These are phyloP conservation scores for Erythrophleum ivorense DNA, from an alignment of 331 rosid genomes.

Conservation along the genomic window DNA sequence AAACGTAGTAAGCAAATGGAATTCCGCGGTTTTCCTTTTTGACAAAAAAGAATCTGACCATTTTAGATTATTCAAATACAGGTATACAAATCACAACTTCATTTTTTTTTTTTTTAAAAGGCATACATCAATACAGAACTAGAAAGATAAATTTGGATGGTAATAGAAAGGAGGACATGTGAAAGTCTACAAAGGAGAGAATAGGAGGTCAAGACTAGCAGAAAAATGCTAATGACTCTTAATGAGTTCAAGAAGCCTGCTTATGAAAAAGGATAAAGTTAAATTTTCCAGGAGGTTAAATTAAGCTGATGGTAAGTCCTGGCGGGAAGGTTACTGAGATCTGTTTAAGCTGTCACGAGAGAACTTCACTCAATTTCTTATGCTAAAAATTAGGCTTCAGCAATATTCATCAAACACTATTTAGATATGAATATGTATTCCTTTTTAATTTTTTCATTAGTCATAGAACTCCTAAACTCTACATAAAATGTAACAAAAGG, in stretches of 20 bases:
- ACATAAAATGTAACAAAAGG: no score
- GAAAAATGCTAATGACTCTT: conserved; percentile 2
- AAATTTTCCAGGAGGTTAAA: neutral
- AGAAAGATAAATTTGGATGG: neutral
- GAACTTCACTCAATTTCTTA: conserved; percentile 13
- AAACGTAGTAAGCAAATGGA: neutral
- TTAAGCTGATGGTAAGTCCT: neutral
- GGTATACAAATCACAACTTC: neutral
- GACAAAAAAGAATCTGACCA: neutral
- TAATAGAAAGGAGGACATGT: neutral
- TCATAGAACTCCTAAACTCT: no score
- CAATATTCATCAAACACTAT: neutral
- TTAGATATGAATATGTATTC: neutral
- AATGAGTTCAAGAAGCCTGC: neutral
- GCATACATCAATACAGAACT: neutral
- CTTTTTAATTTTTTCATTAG: neutral
- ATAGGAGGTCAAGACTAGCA: conserved; percentile 1
- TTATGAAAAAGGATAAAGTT: conserved; percentile 17
- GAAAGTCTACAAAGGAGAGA: neutral
- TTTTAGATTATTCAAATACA: neutral
- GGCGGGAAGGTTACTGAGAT: neutral
- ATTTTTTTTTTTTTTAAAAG: neutral
- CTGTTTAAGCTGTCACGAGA: conserved; percentile 20
- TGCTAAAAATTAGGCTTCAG: neutral
- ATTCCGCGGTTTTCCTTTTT: neutral